Evolutionary conservation across 345 rosid species (phyloP).

Genomic region (Camelina sativa): DNA sequence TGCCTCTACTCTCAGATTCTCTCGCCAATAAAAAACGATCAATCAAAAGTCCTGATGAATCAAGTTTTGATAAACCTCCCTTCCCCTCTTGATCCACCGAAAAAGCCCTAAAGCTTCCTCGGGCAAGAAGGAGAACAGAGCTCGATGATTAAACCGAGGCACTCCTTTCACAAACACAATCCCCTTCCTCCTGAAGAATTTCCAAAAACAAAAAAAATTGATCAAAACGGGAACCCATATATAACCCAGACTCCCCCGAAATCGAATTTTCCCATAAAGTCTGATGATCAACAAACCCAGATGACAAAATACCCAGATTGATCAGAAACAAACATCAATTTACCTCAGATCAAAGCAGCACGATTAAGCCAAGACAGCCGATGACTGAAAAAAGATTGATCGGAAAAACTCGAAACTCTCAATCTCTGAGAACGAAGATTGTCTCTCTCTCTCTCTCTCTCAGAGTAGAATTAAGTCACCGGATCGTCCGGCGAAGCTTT

Average conservation of each 20-base stretch:
- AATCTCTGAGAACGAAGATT: not conserved
- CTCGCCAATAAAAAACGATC: slow-evolving; percentile 10
- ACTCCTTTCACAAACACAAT: slow-evolving; percentile 42
- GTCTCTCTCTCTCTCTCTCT: slow-evolving; percentile 2
- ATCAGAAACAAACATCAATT: slow-evolving; percentile 6
- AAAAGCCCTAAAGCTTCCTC: slow-evolving; percentile 47
- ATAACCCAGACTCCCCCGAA: not conserved
- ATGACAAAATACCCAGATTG: not conserved
- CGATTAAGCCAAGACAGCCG: not conserved
- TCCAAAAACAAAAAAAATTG: too few species aligned
- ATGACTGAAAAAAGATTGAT: slow-evolving; percentile 15
- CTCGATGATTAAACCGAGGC: slow-evolving; percentile 35
- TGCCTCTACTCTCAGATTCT: slow-evolving; percentile 40
- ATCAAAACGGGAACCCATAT: too few species aligned
- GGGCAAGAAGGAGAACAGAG: slow-evolving; percentile 74
- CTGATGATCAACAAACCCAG: slow-evolving; percentile 6
- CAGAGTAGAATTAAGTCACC: slow-evolving; percentile 32
- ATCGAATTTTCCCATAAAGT: not conserved
- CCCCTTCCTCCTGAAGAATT: slow-evolving; percentile 42
- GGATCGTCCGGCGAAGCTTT: slow-evolving; percentile 37
- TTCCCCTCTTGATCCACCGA: slow-evolving; percentile 63
- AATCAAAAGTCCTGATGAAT: slow-evolving; percentile 26
- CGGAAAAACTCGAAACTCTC: slow-evolving; percentile 7
- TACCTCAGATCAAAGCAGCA: slow-evolving; percentile 41
- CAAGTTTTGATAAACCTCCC: slow-evolving; percentile 66